Evolutionary conservation across 73 alveolate species (phyloP).

Genomic region (Blepharisma stoltei): DNA sequence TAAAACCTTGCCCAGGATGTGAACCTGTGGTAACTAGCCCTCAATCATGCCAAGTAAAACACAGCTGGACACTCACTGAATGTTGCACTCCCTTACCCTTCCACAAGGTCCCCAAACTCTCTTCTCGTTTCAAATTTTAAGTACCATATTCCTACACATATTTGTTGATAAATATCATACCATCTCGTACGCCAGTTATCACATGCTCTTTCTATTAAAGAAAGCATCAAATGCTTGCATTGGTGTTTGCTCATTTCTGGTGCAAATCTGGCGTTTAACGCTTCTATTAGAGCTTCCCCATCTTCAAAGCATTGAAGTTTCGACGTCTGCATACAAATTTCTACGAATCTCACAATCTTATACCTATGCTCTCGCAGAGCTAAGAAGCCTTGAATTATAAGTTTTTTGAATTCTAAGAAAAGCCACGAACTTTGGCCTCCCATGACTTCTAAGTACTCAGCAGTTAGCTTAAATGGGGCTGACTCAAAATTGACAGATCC

Average conservation of each 20-base stretch:
- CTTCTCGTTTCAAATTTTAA: too few relatives aligned
- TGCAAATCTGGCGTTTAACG: constrained; percentile 76
- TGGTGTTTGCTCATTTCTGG: constrained; percentile 56
- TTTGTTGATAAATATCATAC: constrained; percentile 69
- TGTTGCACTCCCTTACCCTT: too few relatives aligned
- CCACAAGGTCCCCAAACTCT: too few relatives aligned
- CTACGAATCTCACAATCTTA: constrained; percentile 83
- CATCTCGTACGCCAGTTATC: constrained; percentile 75
- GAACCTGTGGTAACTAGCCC: too few relatives aligned
- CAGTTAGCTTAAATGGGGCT: constrained; percentile 96
- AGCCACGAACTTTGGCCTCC: constrained; percentile 74
- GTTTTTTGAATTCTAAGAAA: constrained; percentile 40
- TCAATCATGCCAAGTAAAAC: too few relatives aligned
- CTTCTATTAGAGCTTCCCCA: constrained; percentile 81
- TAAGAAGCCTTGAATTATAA: constrained; percentile 47
- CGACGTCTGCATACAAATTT: constrained; percentile 90
- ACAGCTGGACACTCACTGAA: too few relatives aligned
- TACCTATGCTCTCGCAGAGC: constrained; percentile 73
- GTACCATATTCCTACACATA: constrained; percentile 40
- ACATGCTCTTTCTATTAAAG: constrained; percentile 40
- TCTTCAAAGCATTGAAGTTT: constrained; percentile 91
- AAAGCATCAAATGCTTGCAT: constrained; percentile 51
- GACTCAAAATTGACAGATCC: constrained; percentile 88
- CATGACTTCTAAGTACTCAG: constrained; percentile 85
- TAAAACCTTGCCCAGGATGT: too few relatives aligned